Conservation (phyloP, 106 monocot genomes). For the Dendrobium officinale region DNA sequence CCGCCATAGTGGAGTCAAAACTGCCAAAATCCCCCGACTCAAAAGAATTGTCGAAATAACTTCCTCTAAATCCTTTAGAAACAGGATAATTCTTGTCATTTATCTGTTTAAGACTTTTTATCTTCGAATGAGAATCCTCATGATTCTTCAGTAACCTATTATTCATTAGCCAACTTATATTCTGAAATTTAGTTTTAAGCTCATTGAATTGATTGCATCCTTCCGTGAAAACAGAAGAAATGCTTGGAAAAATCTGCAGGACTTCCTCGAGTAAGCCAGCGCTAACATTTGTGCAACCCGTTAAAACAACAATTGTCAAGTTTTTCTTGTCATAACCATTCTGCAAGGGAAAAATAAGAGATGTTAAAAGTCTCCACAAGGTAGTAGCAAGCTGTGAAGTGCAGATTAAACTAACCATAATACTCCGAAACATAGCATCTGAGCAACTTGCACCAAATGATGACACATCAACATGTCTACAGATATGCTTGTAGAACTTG, state of each 20-base stretch:
- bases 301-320: conserved; percentile 50
- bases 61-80: conserved; percentile 27
- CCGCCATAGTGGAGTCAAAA: conserved; percentile 16
- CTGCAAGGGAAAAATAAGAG: conserved; percentile 33
- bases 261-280: conserved; percentile 58
- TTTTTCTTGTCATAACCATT: conserved; percentile 62
- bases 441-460: conserved; percentile 55
- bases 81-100: conserved; percentile 33
- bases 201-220: conserved; percentile 83
- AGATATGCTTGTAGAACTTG: conserved; percentile 59
- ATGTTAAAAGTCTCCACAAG: background rate
- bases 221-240: conserved; percentile 57
- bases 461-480: conserved; percentile 73
- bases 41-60: conserved; percentile 31
- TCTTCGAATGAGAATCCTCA: conserved; percentile 59
- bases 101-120: conserved; percentile 66
- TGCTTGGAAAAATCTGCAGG: conserved; percentile 47
- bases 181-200: conserved; percentile 41
- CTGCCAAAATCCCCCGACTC: conserved; percentile 15
- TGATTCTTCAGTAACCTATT: conserved; percentile 13
- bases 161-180: conserved; percentile 64
- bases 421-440: conserved; percentile 47
- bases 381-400: background rate
- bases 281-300: conserved; percentile 70
- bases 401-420: conserved; percentile 59